A percentile compares a stretch with the other conserved stretches of the same genome.
Conservation (phyloP, 2,329 filamentous ascomycete genomes). For the Macrophomina pseudophaseolina region DNA sequence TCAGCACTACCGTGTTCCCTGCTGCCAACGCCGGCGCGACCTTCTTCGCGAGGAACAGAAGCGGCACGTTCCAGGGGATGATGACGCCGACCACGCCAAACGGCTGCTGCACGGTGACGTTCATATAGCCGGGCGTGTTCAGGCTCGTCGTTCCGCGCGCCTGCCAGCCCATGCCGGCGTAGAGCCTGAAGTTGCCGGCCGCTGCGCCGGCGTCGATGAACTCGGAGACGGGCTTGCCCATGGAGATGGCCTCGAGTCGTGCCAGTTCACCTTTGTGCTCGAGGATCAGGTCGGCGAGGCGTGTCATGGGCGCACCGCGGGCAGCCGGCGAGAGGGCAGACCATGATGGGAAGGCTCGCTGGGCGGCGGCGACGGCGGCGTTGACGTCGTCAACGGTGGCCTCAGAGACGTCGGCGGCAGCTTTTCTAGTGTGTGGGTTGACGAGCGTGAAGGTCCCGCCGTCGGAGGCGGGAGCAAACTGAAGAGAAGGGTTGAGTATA, state of each 20-base stretch:
- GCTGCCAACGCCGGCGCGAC: slow-evolving; percentile 53
- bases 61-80: slow-evolving; percentile 49
- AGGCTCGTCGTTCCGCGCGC: slow-evolving; percentile 34
- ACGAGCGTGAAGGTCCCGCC: slow-evolving; percentile 36
- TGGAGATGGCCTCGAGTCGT: slow-evolving; percentile 28
- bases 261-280: slow-evolving; percentile 24
- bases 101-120: slow-evolving; percentile 48
- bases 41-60: slow-evolving; percentile 45
- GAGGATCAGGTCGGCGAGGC: slow-evolving; percentile 45
- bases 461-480: slow-evolving; percentile 37
- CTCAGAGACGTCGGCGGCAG: slow-evolving; percentile 35
- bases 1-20: slow-evolving; percentile 63
- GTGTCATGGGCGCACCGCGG: slow-evolving; percentile 50
- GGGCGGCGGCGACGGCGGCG: slow-evolving; percentile 34
- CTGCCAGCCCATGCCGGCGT: slow-evolving; percentile 42
- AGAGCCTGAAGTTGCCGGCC: slow-evolving; percentile 41
- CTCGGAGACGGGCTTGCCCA: slow-evolving; percentile 28
- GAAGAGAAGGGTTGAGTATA: slow-evolving; percentile 30
- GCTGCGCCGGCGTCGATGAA: slow-evolving; percentile 48
- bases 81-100: slow-evolving; percentile 50
- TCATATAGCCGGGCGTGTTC: slow-evolving; percentile 46
- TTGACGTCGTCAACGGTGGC: slow-evolving; percentile 33
- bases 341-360: slow-evolving; percentile 36
- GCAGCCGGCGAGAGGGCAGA: slow-evolving; percentile 42
- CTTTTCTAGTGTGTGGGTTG: slow-evolving; percentile 36